Evolutionary conservation across 352 stramenopile species (phyloP).

Genomic region (Globisporangium cederbergense): DNA sequence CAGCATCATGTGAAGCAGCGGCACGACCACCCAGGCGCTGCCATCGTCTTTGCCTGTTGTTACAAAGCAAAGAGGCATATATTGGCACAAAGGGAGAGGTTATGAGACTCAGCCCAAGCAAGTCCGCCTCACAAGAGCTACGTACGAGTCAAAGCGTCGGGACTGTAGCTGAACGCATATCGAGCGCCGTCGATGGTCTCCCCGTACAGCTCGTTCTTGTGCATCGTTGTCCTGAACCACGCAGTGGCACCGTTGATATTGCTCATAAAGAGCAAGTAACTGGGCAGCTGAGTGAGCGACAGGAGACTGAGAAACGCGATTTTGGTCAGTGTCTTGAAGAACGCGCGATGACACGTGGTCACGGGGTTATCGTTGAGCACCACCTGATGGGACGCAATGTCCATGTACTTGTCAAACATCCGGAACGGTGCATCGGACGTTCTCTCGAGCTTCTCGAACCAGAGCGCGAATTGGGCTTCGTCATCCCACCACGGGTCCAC

Average conservation of each 20-base stretch:
- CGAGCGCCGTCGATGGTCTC: conserved; percentile 24
- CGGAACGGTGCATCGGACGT: conserved; percentile 21
- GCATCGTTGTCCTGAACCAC: conserved; percentile 28
- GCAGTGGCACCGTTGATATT: conserved; percentile 25
- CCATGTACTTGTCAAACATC: conserved; percentile 22
- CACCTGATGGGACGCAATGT: conserved; percentile 21
- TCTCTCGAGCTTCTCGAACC: conserved; percentile 30
- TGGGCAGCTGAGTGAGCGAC: conserved; percentile 16
- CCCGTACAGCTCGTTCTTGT: conserved; percentile 19
- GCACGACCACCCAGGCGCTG: conserved; percentile 29
- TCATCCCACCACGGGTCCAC: conserved; percentile 33
- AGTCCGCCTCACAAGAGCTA: neutral
- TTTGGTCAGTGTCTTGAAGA: conserved; percentile 35
- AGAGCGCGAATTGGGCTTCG: conserved; percentile 23
- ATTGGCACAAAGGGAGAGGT: neutral
- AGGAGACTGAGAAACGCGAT: conserved; percentile 29
- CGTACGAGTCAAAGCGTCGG: conserved; percentile 16
- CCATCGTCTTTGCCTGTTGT: conserved; percentile 28
- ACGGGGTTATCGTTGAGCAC: conserved; percentile 26
- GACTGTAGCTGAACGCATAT: conserved; percentile 22
- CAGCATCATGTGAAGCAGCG: conserved; percentile 26
- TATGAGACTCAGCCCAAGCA: neutral
- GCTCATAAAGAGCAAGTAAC: conserved; percentile 33
- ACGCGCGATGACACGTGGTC: conserved; percentile 33
- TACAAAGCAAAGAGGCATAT: neutral